Percentiles rank a stretch among this genome's conserved stretches.
Evolutionary conservation across 1,284 basidiomycete species (phyloP).

Genomic region (Anthracocystis setariae): DNA sequence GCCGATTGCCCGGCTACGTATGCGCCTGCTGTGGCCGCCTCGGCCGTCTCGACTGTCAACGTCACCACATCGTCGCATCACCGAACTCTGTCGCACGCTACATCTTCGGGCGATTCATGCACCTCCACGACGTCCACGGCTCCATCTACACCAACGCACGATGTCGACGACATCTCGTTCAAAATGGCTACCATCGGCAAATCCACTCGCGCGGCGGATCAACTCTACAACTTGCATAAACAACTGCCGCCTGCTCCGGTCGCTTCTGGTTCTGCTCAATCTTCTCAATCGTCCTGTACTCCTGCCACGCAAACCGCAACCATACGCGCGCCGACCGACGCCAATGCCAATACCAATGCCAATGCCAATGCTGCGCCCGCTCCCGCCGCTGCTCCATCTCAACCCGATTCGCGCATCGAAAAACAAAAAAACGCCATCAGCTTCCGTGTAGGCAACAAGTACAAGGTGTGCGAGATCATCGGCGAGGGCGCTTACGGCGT

Average conservation of each 20-base stretch:
- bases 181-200: constrained; percentile 32
- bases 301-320: background rate
- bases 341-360: background rate
- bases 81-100: constrained; percentile 25
- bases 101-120: constrained; percentile 29
- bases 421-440: constrained; percentile 50
- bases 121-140: constrained; percentile 18
- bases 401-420: constrained; percentile 17
- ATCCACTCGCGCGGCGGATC: constrained; percentile 13
- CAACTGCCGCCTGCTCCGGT: constrained; percentile 13
- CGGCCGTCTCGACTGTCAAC: constrained; percentile 16
- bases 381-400: constrained; percentile 10
- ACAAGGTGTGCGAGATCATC: constrained; percentile 68
- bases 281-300: background rate
- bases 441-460: constrained; percentile 63
- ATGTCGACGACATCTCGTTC: constrained; percentile 27
- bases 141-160: constrained; percentile 28
- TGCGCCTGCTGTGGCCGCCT: constrained; percentile 13
- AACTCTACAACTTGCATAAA: constrained; percentile 16
- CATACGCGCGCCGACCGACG: background rate
- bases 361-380: background rate
- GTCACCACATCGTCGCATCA: constrained; percentile 26
- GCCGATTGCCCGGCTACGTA: constrained; percentile 10
- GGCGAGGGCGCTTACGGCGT: constrained; percentile 70
- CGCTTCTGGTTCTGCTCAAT: constrained; percentile 5